Evolutionary conservation across 2,329 filamentous ascomycete genomes (phyloP), one percentile per base, ranked within the genome.

Genomic region (Fusarium circinatum): DNA sequence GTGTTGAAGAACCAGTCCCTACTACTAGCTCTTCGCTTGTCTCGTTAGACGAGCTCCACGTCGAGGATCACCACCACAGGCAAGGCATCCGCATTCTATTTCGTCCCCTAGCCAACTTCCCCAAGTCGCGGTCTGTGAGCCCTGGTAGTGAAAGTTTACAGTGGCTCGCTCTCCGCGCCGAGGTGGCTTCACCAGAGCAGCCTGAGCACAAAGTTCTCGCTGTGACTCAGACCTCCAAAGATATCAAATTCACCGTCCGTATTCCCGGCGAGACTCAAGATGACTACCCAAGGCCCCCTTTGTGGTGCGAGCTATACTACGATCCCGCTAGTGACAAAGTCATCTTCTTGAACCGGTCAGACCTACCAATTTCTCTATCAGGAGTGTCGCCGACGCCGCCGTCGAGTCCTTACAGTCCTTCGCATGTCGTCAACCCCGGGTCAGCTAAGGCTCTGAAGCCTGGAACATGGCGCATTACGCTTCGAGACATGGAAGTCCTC

Each of bases 261-360:
- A 88, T 90, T 64, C 89, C 88, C 9, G 84, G 84, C 22, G 85
- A 86, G 63, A 82, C 81, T 57, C 80, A 82, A 45, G 83, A 86
- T 65, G 83, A 84, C 49, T 81, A 79, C 14, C 79, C 82, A 13
- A 82, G 86, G 22, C 87, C 87, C 22, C 84, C 86, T 9, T 75
- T 90, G n/a, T 89, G 86, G 86, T 90, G 87, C 78, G 88, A 90
- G 78, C 82, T 90, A 41, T 90, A 89, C 75, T 90, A 90, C 73
- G 87, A 90, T 78, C 88, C 89, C 22, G 82, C 85, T 70, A 89
- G 88, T 80, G 88, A 90, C 78, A 86, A 87, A 78, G 85, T 89
- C 74, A 88, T 90, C 66, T 84, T 90, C 32, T 79, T 86, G 58
- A 90, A 90, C 79, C 84, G 83, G 65, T 89, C 88, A 22, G 86